Base-by-base conservation (phyloP, 2,329 filamentous ascomycete species). In the Arthrobotrys entomopaga region DNA sequence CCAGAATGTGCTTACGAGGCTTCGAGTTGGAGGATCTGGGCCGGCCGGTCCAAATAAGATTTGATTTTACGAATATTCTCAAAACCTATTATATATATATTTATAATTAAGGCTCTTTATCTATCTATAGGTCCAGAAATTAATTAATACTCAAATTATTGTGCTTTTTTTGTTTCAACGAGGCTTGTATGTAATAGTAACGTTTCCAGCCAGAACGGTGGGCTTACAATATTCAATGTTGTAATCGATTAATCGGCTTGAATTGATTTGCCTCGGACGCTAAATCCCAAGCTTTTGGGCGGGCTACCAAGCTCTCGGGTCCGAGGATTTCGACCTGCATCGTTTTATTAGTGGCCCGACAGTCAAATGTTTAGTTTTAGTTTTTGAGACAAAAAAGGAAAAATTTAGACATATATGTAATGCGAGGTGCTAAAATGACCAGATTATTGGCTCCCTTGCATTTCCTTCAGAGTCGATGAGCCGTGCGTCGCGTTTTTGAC, bases 221-320 rank as follows among this genome's bases (percentile, higher is more conserved):
- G 43, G 43, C 46, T 67, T 59, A 67, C 64, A 67, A 46, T 40
- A 67, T 67, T 40, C 46, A 20, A 67, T 67, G 64, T 60, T 34
- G 42, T 46, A 46, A 46, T 46, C 15, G 11, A 46, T 13, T 6
- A 7, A 40, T 40, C 7, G 34, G 34, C 7, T 6, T 10, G 16
- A 48, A 16, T 50, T 50, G 16, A n/a, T 19, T 19, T 19, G 16
- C 7, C 20, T 22, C 19, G 29, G 34, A 11, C 22, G 16, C 22
- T 59, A 40, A 40, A 46, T 58, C 40, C 29, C 42, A 46, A 24
- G 34, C 53, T 42, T 16, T 38, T 34, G 42, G 42, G 19, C 34
- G 42, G 3, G 11, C n/a, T 46, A 48, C 56, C 56, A 48, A 48
- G 40, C 42, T 40, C 20, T 26, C 40, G 56, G 56, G 42, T 59